Percentiles rank a stretch among this genome's conserved stretches.
Evolutionary conservation across 176 grass and related monocot species (phyloP).

Genomic region (Zoysia japonica): DNA sequence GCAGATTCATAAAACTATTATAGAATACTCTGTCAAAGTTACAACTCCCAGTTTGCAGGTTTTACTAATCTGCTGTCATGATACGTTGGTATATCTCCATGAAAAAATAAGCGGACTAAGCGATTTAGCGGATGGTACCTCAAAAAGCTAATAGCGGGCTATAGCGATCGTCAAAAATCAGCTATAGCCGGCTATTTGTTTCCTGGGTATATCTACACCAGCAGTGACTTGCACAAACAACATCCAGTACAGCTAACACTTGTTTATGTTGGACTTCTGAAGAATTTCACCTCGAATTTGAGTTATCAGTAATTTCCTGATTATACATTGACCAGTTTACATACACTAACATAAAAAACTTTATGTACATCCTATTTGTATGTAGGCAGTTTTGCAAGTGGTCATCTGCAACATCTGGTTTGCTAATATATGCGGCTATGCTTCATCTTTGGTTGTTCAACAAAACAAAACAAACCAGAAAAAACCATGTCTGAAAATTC

Average conservation of each 20-base stretch:
- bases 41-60: background rate
- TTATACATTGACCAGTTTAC: background rate
- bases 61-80: background rate
- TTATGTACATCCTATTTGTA: conserved; percentile 4
- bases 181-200: too few species aligned
- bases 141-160: too few species aligned
- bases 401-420: background rate
- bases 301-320: background rate
- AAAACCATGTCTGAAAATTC: background rate
- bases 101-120: too few species aligned
- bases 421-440: background rate
- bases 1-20: background rate
- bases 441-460: background rate
- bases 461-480: background rate
- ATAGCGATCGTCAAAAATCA: too few species aligned
- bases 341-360: background rate
- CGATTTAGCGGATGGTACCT: too few species aligned
- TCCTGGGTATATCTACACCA: too few species aligned
- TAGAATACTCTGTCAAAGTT: background rate
- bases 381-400: background rate
- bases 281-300: background rate
- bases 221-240: background rate
- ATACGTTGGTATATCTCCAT: background rate
- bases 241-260: background rate
- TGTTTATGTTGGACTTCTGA: background rate